Conservation (phyloP, 495 filamentous ascomycete species). For the Aspergillus nanangensis region DNA sequence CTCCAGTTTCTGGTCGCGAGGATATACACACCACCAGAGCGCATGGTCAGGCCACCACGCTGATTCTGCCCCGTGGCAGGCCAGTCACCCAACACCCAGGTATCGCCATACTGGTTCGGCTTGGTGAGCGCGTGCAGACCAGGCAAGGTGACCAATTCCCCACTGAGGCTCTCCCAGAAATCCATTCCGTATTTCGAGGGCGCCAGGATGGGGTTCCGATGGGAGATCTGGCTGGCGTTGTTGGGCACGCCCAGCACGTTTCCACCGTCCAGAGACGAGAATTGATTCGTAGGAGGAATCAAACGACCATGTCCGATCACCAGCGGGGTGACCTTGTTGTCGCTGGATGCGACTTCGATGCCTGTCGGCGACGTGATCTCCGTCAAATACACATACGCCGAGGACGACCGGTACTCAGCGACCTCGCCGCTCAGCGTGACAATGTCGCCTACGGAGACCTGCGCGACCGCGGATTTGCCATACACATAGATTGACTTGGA, state of each 20-base stretch:
- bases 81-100: conserved; percentile 58
- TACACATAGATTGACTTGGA: conserved; percentile 58
- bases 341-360: conserved; percentile 37
- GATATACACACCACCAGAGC: conserved; percentile 26
- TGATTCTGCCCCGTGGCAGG: conserved; percentile 46
- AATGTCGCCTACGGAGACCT: conserved; percentile 50
- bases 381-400: conserved; percentile 51
- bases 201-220: conserved; percentile 47
- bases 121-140: conserved; percentile 41
- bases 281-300: conserved; percentile 48
- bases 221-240: conserved; percentile 44
- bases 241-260: conserved; percentile 50
- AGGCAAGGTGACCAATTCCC: conserved; percentile 52
- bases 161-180: conserved; percentile 60
- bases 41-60: conserved; percentile 52
- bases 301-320: conserved; percentile 47
- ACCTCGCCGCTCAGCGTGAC: conserved; percentile 52
- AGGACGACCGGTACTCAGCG: conserved; percentile 47
- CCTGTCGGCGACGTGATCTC: conserved; percentile 48
- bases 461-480: conserved; percentile 27
- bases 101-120: conserved; percentile 56
- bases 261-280: conserved; percentile 46
- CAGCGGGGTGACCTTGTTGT: conserved; percentile 42
- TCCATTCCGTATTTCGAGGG: conserved; percentile 54
- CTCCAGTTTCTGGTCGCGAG: too few species aligned